These are phyloP conservation scores for Beauveria sp. DNA, from an alignment of 2,329 filamentous ascomycete genomes.

Conservation along the genomic window DNA sequence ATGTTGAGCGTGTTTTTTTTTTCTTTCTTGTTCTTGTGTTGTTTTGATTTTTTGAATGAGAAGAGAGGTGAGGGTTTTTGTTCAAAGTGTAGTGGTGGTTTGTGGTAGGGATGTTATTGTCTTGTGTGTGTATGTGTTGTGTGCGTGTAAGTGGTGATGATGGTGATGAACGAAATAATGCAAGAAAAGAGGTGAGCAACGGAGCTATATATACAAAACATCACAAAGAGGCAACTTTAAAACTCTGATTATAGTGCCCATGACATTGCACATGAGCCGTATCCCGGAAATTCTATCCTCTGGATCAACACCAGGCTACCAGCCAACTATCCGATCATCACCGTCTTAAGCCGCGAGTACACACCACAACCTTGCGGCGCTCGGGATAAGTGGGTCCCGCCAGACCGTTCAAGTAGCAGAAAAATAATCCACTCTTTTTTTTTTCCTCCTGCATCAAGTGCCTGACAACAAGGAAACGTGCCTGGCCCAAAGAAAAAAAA, in stretches of 20 bases:
- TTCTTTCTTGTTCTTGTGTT: background rate
- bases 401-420: background rate
- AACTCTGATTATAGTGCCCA: background rate
- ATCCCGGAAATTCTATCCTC: background rate
- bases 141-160: slow-evolving; percentile 9
- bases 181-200: background rate
- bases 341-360: slow-evolving; percentile 7
- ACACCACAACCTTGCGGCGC: background rate
- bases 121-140: background rate
- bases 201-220: slow-evolving; percentile 8
- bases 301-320: background rate
- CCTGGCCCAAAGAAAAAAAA: background rate
- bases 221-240: background rate
- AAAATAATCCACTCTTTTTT: background rate
- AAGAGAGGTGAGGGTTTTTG: background rate
- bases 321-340: slow-evolving; percentile 2
- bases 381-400: background rate
- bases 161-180: background rate
- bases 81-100: background rate
- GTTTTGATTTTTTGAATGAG: background rate
- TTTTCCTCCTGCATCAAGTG: background rate
- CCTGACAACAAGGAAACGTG: slow-evolving; percentile 3
- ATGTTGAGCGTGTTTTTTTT: background rate
- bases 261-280: no score
- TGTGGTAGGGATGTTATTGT: background rate